Evolutionary conservation across 345 rosid species (phyloP).

Genomic region (Linum lewisii): DNA sequence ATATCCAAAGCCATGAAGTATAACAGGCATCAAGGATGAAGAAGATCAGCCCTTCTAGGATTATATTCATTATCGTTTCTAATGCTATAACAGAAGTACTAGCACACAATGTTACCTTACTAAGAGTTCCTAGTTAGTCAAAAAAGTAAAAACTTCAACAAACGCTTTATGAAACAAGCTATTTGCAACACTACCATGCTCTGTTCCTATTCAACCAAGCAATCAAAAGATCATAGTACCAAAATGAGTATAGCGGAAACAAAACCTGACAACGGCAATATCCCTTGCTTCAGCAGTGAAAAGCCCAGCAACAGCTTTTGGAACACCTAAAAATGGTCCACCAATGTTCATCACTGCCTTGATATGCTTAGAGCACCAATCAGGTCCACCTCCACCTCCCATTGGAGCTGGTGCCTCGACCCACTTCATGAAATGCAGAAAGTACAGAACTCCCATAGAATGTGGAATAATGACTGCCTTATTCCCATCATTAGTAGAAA

Average conservation of each 20-base stretch:
- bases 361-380: constrained; percentile 60
- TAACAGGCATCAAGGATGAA: neutral
- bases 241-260: constrained; percentile 3
- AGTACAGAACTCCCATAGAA: constrained; percentile 64
- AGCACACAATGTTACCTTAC: neutral
- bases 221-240: constrained; percentile 2
- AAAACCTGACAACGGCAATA: constrained; percentile 54
- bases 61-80: neutral
- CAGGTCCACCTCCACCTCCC: constrained; percentile 69
- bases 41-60: neutral
- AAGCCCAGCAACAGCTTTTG: constrained; percentile 48
- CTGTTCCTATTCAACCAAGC: neutral
- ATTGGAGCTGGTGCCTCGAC: constrained; percentile 65
- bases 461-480: constrained; percentile 63
- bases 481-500: constrained; percentile 48
- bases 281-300: constrained; percentile 57
- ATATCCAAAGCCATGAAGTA: neutral
- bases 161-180: neutral
- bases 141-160: no score
- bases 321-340: constrained; percentile 62
- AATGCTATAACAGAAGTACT: neutral
- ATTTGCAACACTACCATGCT: neutral
- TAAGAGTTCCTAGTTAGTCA: no score
- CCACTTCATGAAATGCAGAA: constrained; percentile 78
- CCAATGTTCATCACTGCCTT: constrained; percentile 68